phyloP scores from a whole-genome alignment of 768 basidiomycete genomes.

The Tulasnella sp. region DNA sequence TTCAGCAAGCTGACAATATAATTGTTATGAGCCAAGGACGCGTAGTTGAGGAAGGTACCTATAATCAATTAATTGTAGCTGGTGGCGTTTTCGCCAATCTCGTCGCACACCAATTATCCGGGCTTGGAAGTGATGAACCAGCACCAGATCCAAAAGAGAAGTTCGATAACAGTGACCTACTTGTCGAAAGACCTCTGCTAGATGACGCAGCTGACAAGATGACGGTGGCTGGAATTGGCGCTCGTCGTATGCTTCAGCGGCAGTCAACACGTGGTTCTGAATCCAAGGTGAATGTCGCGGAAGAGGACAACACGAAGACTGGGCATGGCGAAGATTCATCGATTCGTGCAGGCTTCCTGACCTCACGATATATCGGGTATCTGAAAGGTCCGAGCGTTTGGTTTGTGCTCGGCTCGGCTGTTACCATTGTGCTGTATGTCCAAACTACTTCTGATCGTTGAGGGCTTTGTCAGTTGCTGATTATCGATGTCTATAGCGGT shows the following conservation, averaged over 20 bases:
- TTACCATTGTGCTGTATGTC: neutral
- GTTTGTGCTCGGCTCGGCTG: neutral
- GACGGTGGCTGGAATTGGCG: no score
- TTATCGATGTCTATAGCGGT: neutral
- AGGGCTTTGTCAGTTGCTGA: neutral
- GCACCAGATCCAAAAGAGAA: no score
- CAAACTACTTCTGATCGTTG: neutral
- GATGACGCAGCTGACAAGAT: no score
- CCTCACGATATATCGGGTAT: neutral
- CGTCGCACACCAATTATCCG: neutral
- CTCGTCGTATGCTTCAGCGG: no score
- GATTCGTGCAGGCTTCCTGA: neutral
- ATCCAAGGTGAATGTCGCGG: no score
- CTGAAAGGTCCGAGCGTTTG: neutral
- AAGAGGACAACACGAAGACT: no score
- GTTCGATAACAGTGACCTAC: no score
- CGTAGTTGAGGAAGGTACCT: constrained; percentile 21
- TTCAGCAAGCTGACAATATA: constrained; percentile 20
- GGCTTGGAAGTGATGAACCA: no score
- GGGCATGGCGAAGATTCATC: no score
- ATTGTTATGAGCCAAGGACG: constrained; percentile 22
- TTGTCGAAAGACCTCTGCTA: no score
- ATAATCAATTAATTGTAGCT: constrained; percentile 21
- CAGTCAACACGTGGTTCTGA: no score
- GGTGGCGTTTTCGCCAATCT: constrained; percentile 6